Evolutionary conservation across 768 basidiomycete species (phyloP).

Genomic region (Auricularia auricula-judae): DNA sequence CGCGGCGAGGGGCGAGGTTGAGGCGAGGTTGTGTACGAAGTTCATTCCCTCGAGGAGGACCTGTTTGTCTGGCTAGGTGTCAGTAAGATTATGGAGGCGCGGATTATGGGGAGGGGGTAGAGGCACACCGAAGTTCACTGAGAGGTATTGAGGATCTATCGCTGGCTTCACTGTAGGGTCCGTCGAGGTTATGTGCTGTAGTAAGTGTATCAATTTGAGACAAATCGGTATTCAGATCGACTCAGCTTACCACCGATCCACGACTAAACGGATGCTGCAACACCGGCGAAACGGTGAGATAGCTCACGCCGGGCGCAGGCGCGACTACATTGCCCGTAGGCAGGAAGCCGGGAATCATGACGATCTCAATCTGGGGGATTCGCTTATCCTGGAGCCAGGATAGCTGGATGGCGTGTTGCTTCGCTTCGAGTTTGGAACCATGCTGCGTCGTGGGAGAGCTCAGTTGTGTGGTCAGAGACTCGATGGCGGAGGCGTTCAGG

Average conservation of each 20-base stretch:
- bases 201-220: background rate
- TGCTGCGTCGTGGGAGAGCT: slow-evolving; percentile 21
- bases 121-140: slow-evolving; percentile 34
- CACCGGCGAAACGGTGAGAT: slow-evolving; percentile 51
- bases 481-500: slow-evolving; percentile 14
- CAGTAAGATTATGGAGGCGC: background rate
- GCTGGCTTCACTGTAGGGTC: slow-evolving; percentile 37
- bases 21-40: slow-evolving; percentile 43
- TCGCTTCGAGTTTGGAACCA: slow-evolving; percentile 37
- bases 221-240: too few relatives aligned
- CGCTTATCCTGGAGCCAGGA: slow-evolving; percentile 1
- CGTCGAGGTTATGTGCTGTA: slow-evolving; percentile 14
- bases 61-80: slow-evolving; percentile 23
- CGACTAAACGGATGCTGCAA: slow-evolving; percentile 44
- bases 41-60: slow-evolving; percentile 50
- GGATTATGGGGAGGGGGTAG: slow-evolving; percentile 36
- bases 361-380: background rate
- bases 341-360: slow-evolving; percentile 34
- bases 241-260: slow-evolving; percentile 25
- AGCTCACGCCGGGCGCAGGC: background rate
- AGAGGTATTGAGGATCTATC: slow-evolving; percentile 41
- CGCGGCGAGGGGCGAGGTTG: slow-evolving; percentile 37
- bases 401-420: slow-evolving; percentile 21
- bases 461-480: background rate
- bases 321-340: slow-evolving; percentile 20